A percentile compares a stretch with the other conserved stretches of the same genome.
Evolutionary conservation across 148 eudicot genomes (phyloP).

Genomic region (Talinum fruticosum): DNA sequence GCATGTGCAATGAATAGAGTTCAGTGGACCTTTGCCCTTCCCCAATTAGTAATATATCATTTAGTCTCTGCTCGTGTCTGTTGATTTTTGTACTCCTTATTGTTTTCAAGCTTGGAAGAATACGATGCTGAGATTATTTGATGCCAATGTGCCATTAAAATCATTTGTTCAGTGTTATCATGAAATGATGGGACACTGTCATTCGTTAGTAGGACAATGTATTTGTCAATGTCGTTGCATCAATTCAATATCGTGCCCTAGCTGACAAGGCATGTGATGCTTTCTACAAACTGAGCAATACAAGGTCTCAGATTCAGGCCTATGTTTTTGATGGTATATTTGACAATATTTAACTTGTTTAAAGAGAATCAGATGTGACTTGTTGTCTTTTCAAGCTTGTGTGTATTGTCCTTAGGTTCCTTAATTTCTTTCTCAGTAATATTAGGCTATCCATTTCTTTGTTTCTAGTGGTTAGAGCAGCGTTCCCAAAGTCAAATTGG

Average conservation of each 20-base stretch:
- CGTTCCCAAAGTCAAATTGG: conserved; percentile 63
- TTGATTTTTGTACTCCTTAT: not conserved
- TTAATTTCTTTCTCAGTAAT: not conserved
- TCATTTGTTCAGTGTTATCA: not conserved
- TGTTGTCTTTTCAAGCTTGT: not conserved
- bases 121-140: not conserved
- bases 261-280: conserved; percentile 55
- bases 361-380: not conserved
- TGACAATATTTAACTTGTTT: not conserved
- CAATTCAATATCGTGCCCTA: conserved; percentile 54
- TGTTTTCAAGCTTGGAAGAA: not conserved
- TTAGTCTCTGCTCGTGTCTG: not conserved
- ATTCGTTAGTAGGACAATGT: conserved; percentile 45
- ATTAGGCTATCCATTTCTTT: not conserved
- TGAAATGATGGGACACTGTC: not conserved
- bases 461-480: conserved; percentile 59
- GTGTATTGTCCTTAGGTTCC: not conserved
- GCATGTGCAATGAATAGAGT: not conserved
- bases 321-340: conserved; percentile 60
- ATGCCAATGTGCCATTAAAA: too few species aligned
- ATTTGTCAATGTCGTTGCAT: conserved; percentile 58
- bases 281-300: conserved; percentile 58
- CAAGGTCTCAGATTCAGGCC: conserved; percentile 54
- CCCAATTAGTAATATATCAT: not conserved
- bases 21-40: not conserved